Evolutionary conservation across 495 filamentous ascomycete species (phyloP), one percentile per base, ranked within the genome.

Genomic region (Neurospora sp.): DNA sequence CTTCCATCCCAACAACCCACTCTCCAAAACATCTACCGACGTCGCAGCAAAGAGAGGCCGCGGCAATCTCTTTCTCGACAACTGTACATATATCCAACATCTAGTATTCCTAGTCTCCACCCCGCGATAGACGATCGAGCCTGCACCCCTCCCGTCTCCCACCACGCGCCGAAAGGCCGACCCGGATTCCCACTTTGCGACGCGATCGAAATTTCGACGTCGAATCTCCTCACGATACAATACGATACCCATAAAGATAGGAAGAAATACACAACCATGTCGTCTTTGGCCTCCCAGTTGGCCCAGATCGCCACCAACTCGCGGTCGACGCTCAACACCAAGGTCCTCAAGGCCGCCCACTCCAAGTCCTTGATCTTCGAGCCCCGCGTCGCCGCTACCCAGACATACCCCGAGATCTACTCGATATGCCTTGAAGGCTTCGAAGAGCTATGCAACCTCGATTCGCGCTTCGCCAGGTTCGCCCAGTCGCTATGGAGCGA

Each of bases 341-440:
- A 97, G 79, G 91, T 93, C 69, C 92, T 97, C 82, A 94, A 93
- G 81, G 85, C 91, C 46, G 87, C 92, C 37, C 95, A 98, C 84
- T 93, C 92, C 68, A 92, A 96, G 77, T 98, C 96, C 18, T 81
- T 99, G 70, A 90, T 99, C 71, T 99, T 94, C 81, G 93, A 96
- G 76, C 88, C 89, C 46, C 87, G 89, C 76, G 86, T 92, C 74
- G 96, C 96, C 41, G 90, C 91, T 14, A 87, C 88, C 35, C 96
- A 99, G 81, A 93, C 91, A 75, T 97, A 95, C 79, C 90, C 97
- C 76, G 91, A 91, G 9, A 87, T 99, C 73, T 98, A 92, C 79
- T 85, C 91, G 68, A 87, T 97, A 79, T 97, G 94, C 78, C 84
- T 87, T 73, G 94, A 97, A 76, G 95, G 94, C 0, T 98, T 93